Percentiles rank a stretch among this genome's conserved stretches.
phyloP scores from a whole-genome alignment of 2,329 filamentous ascomycete species.

The Cryphonectria radicalis region DNA sequence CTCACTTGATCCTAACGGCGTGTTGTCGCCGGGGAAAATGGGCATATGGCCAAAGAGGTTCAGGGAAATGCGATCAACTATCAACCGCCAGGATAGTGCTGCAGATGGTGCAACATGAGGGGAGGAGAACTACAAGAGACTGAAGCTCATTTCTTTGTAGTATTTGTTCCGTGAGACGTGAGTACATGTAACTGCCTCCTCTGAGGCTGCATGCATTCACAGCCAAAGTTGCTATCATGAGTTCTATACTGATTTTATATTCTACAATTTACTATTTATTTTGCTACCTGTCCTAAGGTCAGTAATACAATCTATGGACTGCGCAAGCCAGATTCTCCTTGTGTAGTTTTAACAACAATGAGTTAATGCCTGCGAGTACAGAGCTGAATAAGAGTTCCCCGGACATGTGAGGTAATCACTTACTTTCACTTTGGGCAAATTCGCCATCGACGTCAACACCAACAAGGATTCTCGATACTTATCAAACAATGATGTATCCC shows the following conservation, averaged over 20 bases:
- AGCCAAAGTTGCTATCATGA: neutral
- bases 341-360: too few relatives aligned
- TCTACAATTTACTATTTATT: neutral
- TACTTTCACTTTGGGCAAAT: too few relatives aligned
- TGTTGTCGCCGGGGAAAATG: slow-evolving; percentile 45
- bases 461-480: neutral
- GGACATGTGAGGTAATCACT: too few relatives aligned
- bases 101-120: neutral
- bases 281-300: too few relatives aligned
- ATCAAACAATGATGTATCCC: neutral
- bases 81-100: neutral
- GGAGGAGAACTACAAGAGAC: neutral
- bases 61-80: slow-evolving; percentile 12
- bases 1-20: slow-evolving; percentile 43
- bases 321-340: too few relatives aligned
- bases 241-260: neutral
- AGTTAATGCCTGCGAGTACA: too few relatives aligned
- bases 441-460: neutral
- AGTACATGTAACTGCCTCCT: neutral
- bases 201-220: neutral
- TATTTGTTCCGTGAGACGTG: neutral
- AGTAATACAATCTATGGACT: too few relatives aligned
- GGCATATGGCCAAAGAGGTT: slow-evolving; percentile 39
- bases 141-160: neutral
- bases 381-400: too few relatives aligned